Percentiles rank a stretch among this genome's conserved stretches.
Evolutionary conservation across 768 basidiomycete genomes (phyloP).

Genomic region (Neoboletus magnificus): DNA sequence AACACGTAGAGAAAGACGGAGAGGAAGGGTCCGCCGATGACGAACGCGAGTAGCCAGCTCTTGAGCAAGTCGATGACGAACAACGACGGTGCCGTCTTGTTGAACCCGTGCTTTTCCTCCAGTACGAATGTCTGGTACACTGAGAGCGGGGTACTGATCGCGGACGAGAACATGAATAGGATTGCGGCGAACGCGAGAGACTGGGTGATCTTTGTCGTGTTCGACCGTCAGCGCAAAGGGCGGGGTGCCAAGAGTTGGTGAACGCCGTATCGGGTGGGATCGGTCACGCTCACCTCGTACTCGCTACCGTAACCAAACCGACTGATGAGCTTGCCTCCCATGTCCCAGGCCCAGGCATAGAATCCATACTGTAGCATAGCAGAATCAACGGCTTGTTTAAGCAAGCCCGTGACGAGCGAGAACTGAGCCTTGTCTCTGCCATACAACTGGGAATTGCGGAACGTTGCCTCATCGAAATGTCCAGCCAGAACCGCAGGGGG

Average conservation of each 20-base stretch:
- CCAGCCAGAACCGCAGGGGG: conserved; percentile 68
- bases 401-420: conserved; percentile 68
- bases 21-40: conserved; percentile 81
- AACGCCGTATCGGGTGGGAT: not conserved
- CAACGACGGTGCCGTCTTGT: conserved; percentile 79
- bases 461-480: conserved; percentile 68
- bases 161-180: conserved; percentile 60
- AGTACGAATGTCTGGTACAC: conserved; percentile 90
- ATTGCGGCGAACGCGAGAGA: conserved; percentile 75
- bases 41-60: conserved; percentile 66
- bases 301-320: conserved; percentile 61
- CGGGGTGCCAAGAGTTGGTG: too few species aligned
- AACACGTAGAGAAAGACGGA: conserved; percentile 86
- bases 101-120: conserved; percentile 95
- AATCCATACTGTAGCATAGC: conserved; percentile 69
- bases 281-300: conserved; percentile 54
- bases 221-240: not conserved
- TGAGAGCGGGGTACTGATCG: conserved; percentile 72
- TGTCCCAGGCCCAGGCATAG: conserved; percentile 79
- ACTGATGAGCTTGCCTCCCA: conserved; percentile 50
- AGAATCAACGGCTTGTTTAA: conserved; percentile 70
- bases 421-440: conserved; percentile 88
- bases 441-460: conserved; percentile 89
- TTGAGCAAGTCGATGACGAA: conserved; percentile 83
- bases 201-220: conserved; percentile 57